Conservation (phyloP, 768 basidiomycete species). For the Boletales sp. region DNA sequence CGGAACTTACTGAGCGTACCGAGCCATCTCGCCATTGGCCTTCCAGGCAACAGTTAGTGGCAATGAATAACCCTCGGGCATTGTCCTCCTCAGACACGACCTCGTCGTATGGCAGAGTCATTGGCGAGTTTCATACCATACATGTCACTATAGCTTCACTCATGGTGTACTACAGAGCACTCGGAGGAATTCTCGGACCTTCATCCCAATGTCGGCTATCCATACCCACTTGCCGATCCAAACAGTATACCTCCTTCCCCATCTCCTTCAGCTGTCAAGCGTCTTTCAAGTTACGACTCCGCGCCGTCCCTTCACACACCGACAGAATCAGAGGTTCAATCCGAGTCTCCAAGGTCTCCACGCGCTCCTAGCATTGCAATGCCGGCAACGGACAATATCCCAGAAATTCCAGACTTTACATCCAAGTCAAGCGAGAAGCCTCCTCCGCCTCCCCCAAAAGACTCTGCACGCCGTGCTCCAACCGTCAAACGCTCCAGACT, state of each 20-base stretch:
- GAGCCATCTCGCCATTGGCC: slow-evolving; percentile 52
- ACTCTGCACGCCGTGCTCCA: slow-evolving; percentile 21
- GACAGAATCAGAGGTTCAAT: slow-evolving; percentile 32
- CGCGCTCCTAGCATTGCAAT: slow-evolving; percentile 41
- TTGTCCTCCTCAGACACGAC: slow-evolving; percentile 33
- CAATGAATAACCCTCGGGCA: slow-evolving; percentile 40
- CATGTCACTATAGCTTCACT: not conserved
- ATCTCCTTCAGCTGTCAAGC: slow-evolving; percentile 60
- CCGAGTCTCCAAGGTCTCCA: slow-evolving; percentile 33
- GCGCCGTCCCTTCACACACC: slow-evolving; percentile 52
- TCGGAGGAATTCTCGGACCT: slow-evolving; percentile 13
- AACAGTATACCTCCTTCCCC: slow-evolving; percentile 63
- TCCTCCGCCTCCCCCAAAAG: slow-evolving; percentile 21
- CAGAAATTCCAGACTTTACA: slow-evolving; percentile 51
- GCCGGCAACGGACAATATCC: slow-evolving; percentile 46
- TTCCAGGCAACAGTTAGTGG: slow-evolving; percentile 37
- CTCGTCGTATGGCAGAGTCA: slow-evolving; percentile 61
- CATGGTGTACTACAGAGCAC: slow-evolving; percentile 17
- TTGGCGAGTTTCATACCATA: slow-evolving; percentile 42
- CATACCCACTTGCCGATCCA: slow-evolving; percentile 39
- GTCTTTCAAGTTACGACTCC: slow-evolving; percentile 55
- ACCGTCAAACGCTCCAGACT: slow-evolving; percentile 58
- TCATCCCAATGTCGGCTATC: slow-evolving; percentile 5
- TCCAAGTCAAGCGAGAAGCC: slow-evolving; percentile 42
- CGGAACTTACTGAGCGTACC: slow-evolving; percentile 63